These are phyloP conservation scores for Telfairia occidentalis DNA, from an alignment of 331 rosid species.

Conservation along the genomic window DNA sequence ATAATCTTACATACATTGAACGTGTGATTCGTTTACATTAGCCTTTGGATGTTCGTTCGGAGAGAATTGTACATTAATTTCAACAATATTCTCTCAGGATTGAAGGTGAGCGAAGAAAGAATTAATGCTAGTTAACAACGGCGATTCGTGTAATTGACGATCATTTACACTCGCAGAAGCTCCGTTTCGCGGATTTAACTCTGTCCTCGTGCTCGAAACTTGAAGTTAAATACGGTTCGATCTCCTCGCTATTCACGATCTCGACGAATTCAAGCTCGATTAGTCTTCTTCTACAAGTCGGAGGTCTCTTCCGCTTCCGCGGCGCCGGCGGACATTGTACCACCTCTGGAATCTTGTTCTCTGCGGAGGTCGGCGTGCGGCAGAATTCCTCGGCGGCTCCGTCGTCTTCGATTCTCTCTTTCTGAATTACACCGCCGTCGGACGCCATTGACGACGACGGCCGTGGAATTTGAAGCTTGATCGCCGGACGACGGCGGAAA, in stretches of 20 bases:
- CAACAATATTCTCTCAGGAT: background rate
- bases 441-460: background rate
- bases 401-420: background rate
- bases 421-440: background rate
- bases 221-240: slow-evolving; percentile 57
- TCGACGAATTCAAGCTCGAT: slow-evolving; percentile 52
- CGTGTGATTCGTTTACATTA: background rate
- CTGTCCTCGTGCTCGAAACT: slow-evolving; percentile 15
- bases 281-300: slow-evolving; percentile 49
- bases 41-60: background rate
- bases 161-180: slow-evolving; percentile 48
- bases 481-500: slow-evolving; percentile 19
- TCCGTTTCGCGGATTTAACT: slow-evolving; percentile 29
- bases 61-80: background rate
- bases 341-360: slow-evolving; percentile 43
- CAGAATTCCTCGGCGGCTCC: slow-evolving; percentile 12
- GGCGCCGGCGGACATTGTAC: slow-evolving; percentile 71
- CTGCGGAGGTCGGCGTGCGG: slow-evolving; percentile 54
- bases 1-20: background rate
- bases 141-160: background rate
- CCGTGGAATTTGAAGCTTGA: slow-evolving; percentile 19
- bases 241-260: slow-evolving; percentile 36
- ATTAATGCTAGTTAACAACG: background rate
- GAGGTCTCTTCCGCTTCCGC: slow-evolving; percentile 27
- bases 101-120: background rate